Percentiles rank a stretch among this genome's conserved stretches.
phyloP scores from a whole-genome alignment of 176 grass and related monocot species.

The Alopecurus myosuroides region DNA sequence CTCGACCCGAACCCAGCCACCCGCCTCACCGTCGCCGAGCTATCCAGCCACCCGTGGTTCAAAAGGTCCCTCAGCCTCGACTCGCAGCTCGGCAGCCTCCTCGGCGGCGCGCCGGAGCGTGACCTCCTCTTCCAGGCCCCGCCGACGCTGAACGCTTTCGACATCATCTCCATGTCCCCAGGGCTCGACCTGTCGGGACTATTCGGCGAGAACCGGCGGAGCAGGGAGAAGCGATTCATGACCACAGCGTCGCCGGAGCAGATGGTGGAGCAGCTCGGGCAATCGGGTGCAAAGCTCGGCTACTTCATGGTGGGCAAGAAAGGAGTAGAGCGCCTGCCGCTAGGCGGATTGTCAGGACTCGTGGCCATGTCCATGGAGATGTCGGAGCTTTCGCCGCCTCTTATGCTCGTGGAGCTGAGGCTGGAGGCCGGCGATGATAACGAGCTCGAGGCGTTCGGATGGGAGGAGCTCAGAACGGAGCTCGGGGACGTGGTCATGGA shows the following conservation, averaged over 20 bases:
- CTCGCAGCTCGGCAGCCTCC: conserved; percentile 61
- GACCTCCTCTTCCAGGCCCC: conserved; percentile 37
- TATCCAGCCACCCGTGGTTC: conserved; percentile 76
- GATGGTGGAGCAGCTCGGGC: conserved; percentile 56
- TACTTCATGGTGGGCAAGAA: conserved; percentile 68
- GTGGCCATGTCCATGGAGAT: conserved; percentile 66
- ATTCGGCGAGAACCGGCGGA: conserved; percentile 41
- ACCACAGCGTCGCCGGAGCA: conserved; percentile 49
- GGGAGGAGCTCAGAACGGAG: conserved; percentile 67
- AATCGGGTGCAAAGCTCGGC: conserved; percentile 46
- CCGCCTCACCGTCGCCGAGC: conserved; percentile 51
- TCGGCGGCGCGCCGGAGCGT: conserved; percentile 28
- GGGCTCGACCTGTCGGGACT: conserved; percentile 76
- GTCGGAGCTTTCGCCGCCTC: conserved; percentile 48
- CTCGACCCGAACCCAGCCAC: conserved; percentile 87
- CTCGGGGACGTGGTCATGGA: conserved; percentile 64
- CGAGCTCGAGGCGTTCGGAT: conserved; percentile 42
- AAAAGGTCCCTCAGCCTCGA: conserved; percentile 84
- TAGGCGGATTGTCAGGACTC: conserved; percentile 40
- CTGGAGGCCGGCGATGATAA: conserved; percentile 38
- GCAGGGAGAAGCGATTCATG: conserved; percentile 68
- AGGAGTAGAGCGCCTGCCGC: conserved; percentile 22
- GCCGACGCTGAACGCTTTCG: conserved; percentile 66
- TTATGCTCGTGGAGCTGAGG: conserved; percentile 70
- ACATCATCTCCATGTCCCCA: conserved; percentile 75